These are phyloP conservation scores for Dactylellina drechsleri DNA, from an alignment of 2,329 filamentous ascomycete species.

Conservation along the genomic window DNA sequence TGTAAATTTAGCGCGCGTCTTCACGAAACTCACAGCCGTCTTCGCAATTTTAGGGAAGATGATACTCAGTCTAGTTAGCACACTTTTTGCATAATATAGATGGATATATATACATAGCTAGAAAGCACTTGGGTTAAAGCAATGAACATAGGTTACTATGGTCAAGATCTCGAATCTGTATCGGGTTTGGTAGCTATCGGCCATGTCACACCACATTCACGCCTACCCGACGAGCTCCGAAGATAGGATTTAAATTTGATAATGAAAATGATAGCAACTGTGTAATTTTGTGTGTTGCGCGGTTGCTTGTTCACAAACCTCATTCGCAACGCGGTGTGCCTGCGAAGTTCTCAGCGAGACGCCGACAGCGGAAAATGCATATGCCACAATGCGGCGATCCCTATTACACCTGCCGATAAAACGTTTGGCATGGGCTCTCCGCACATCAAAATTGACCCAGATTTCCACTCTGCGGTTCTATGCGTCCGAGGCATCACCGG, in stretches of 20 bases:
- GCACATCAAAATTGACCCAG: conserved; percentile 14
- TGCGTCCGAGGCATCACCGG: conserved; percentile 44
- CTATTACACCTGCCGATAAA: conserved; percentile 50
- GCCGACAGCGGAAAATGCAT: conserved; percentile 23
- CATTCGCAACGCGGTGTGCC: conserved; percentile 18
- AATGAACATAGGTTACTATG: conserved; percentile 20
- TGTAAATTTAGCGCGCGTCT: conserved; percentile 38
- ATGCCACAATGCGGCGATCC: conserved; percentile 43
- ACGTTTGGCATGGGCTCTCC: conserved; percentile 41
- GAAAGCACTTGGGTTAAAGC: conserved; percentile 8
- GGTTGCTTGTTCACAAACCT: conserved; percentile 17
- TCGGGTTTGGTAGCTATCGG: background rate
- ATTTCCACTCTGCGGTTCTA: conserved; percentile 29
- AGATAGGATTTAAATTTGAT: background rate
- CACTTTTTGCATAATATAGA: background rate
- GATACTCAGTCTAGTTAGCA: background rate
- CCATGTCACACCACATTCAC: background rate
- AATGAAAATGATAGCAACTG: background rate
- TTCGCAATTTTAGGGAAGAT: conserved; percentile 5
- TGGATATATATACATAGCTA: background rate
- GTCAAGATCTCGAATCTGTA: background rate
- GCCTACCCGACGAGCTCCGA: background rate
- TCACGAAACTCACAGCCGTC: conserved; percentile 12
- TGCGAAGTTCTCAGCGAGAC: background rate
- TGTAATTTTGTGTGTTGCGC: conserved; percentile 53